A percentile compares a stretch with the other conserved stretches of the same genome.
Evolutionary conservation across 2,329 filamentous ascomycete species (phyloP).

Genomic region (Pseudocercospora vitis): DNA sequence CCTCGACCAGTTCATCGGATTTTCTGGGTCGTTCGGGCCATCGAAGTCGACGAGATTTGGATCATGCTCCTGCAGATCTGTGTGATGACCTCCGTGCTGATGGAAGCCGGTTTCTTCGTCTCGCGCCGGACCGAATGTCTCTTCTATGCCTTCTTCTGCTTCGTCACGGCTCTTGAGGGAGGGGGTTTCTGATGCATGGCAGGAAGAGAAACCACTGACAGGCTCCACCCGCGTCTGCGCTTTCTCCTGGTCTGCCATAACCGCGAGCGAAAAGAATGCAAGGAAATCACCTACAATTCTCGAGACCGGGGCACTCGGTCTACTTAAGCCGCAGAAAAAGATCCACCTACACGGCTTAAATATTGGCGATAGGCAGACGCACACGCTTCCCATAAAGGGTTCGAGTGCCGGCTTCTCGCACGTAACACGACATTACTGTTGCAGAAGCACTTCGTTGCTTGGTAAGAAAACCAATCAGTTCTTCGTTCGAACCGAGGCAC

Average conservation of each 20-base stretch:
- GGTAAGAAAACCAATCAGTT: not conserved
- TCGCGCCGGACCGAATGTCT: conserved; percentile 14
- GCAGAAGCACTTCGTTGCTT: not conserved
- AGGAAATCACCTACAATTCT: not conserved
- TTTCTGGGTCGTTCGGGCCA: conserved; percentile 39
- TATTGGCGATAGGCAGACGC: conserved; percentile 3
- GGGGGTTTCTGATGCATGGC: not conserved
- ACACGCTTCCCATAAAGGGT: not conserved
- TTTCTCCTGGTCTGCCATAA: not conserved
- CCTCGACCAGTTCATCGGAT: conserved; percentile 49
- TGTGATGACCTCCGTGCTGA: conserved; percentile 16
- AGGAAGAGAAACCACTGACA: conserved; percentile 1
- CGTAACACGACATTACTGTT: not conserved
- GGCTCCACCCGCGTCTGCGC: not conserved
- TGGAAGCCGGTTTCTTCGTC: conserved; percentile 20
- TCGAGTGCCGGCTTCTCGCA: not conserved
- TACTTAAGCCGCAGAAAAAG: conserved; percentile 1
- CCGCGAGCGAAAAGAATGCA: not conserved
- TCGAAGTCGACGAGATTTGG: conserved; percentile 22
- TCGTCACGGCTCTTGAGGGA: conserved; percentile 7
- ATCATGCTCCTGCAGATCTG: conserved; percentile 6
- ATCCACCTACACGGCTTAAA: not conserved
- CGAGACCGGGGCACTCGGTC: not conserved
- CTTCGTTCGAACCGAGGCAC: conserved; percentile 4
- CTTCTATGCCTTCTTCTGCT: conserved; percentile 16